A percentile compares a stretch with the other conserved stretches of the same genome.
phyloP scores from a whole-genome alignment of 441 rosid species.

The Jatropha multifida region DNA sequence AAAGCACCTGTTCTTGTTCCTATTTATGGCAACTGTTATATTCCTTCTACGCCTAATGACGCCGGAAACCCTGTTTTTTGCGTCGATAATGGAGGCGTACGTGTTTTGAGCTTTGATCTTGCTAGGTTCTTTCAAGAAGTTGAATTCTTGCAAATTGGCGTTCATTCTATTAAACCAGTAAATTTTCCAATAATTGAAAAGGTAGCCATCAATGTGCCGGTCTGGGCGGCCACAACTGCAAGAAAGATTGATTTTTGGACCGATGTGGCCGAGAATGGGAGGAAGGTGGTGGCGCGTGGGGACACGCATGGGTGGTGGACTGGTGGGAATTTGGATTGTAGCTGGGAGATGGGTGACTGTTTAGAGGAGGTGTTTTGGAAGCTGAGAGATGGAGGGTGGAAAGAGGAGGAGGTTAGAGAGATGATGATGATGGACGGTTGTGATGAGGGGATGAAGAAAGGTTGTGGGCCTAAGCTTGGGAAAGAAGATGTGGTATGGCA shows the following conservation, averaged over 20 bases:
- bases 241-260: constrained; percentile 70
- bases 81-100: constrained; percentile 49
- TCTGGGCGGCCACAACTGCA: constrained; percentile 52
- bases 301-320: constrained; percentile 52
- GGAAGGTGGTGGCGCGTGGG: constrained; percentile 33
- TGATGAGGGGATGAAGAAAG: constrained; percentile 13
- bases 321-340: constrained; percentile 9
- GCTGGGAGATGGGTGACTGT: constrained; percentile 33
- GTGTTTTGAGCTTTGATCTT: constrained; percentile 59
- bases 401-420: constrained; percentile 71
- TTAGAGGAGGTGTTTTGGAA: constrained; percentile 66
- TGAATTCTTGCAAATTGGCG: constrained; percentile 26
- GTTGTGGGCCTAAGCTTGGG: constrained; percentile 16
- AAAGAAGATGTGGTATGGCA: constrained; percentile 26
- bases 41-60: constrained; percentile 50
- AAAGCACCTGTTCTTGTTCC: constrained; percentile 71
- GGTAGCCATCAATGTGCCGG: constrained; percentile 34
- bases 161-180: not conserved
- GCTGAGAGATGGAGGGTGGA: constrained; percentile 83
- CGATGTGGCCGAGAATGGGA: constrained; percentile 66
- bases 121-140: constrained; percentile 57
- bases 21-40: constrained; percentile 54
- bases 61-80: constrained; percentile 80
- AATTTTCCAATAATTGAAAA: not conserved
- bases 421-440: constrained; percentile 63